Evolutionary conservation across 257 asterid genomes (phyloP).

Genomic region (Ophiorrhiza pumila): DNA sequence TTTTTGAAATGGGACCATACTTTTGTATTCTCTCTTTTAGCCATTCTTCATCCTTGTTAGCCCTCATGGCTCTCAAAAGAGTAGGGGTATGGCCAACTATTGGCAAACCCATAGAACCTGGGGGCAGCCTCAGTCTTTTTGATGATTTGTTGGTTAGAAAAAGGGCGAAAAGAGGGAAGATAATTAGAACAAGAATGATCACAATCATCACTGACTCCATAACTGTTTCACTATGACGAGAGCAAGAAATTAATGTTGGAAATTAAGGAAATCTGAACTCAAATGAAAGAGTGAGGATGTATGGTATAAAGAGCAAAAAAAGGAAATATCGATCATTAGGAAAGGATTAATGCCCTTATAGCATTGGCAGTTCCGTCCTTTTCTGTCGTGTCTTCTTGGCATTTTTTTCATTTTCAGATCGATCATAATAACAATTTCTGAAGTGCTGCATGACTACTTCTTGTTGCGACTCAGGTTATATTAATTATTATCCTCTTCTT

Average conservation of each 20-base stretch:
- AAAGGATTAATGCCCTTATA: too few species aligned
- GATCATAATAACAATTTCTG: too few species aligned
- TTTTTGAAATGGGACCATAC: conserved; percentile 55
- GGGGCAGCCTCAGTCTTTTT: conserved; percentile 37
- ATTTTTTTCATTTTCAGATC: too few species aligned
- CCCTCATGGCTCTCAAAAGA: conserved; percentile 56
- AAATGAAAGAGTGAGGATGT: too few species aligned
- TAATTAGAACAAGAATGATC: conserved; percentile 21
- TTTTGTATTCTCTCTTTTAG: conserved; percentile 36
- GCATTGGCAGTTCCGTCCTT: too few species aligned
- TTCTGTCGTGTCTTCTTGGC: too few species aligned
- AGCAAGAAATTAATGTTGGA: background rate
- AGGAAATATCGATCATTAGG: too few species aligned
- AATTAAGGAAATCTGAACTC: too few species aligned
- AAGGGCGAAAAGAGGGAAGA: conserved; percentile 33
- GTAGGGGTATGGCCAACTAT: conserved; percentile 54
- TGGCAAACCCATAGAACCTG: conserved; percentile 63
- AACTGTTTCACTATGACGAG: background rate
- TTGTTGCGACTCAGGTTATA: too few species aligned
- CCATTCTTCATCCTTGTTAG: conserved; percentile 61
- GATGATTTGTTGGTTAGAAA: conserved; percentile 21
- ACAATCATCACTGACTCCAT: background rate
- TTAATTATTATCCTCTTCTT: too few species aligned
- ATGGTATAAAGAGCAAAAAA: too few species aligned
- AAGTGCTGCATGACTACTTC: too few species aligned